Percentiles rank a stretch among this genome's conserved stretches.
Evolutionary conservation across 2,329 filamentous ascomycete species (phyloP).

Genomic region (Aspergillus novofumigatus): DNA sequence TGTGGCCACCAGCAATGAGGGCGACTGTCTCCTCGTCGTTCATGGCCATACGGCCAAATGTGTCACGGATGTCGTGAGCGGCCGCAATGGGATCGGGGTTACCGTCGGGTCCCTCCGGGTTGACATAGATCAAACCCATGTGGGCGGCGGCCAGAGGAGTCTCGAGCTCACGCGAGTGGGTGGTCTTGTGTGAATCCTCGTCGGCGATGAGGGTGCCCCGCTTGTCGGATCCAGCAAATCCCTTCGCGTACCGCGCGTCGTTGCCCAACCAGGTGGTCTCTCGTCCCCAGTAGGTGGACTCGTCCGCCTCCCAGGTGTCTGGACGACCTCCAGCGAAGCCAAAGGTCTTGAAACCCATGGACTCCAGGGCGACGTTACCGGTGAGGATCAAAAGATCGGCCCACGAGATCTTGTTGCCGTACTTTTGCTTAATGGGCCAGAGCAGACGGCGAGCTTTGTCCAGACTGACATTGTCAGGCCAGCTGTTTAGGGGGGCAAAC

Average conservation of each 20-base stretch:
- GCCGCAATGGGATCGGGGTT: constrained; percentile 66
- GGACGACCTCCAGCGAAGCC: constrained; percentile 69
- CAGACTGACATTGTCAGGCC: constrained; percentile 73
- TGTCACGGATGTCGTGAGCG: constrained; percentile 67
- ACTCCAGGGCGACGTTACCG: constrained; percentile 73
- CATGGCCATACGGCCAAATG: constrained; percentile 78
- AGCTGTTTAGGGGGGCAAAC: constrained; percentile 76
- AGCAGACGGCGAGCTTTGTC: constrained; percentile 77
- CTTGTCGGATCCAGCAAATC: constrained; percentile 27
- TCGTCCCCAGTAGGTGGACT: constrained; percentile 72
- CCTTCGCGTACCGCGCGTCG: constrained; percentile 60
- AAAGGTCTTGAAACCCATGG: constrained; percentile 69
- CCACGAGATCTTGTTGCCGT: constrained; percentile 78
- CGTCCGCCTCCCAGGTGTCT: constrained; percentile 71
- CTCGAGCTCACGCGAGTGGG: constrained; percentile 63
- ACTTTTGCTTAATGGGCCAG: constrained; percentile 82
- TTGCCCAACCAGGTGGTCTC: constrained; percentile 73
- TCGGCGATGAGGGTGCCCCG: constrained; percentile 7
- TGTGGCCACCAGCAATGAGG: constrained; percentile 72
- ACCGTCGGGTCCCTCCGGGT: constrained; percentile 73
- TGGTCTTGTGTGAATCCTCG: constrained; percentile 29
- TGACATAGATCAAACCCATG: constrained; percentile 79
- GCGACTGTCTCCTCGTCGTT: constrained; percentile 78
- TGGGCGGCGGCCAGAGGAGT: constrained; percentile 63
- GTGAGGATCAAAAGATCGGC: constrained; percentile 67